phyloP scores from a whole-genome alignment of 2,329 filamentous ascomycete species.

The Pseudopyricularia javanii region DNA sequence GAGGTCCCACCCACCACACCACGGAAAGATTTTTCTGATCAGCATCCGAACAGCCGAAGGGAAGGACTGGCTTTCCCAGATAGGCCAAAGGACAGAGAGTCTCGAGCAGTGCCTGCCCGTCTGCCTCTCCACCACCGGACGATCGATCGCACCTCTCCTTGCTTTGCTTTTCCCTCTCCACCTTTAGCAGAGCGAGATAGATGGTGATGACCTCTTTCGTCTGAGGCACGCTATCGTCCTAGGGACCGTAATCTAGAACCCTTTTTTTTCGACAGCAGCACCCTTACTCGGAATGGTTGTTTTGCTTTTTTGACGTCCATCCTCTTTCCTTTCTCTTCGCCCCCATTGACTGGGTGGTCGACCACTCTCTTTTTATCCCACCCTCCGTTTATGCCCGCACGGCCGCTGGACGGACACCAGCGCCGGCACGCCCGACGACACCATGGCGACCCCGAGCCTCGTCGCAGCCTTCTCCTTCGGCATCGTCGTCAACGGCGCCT shows the following conservation, averaged over 20 bases:
- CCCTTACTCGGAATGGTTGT: conserved; percentile 2
- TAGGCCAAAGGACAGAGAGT: not conserved
- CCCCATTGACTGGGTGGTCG: conserved; percentile 33
- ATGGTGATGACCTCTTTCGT: not conserved
- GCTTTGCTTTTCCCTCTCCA: not conserved
- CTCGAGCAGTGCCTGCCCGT: not conserved
- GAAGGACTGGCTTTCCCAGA: too few species aligned
- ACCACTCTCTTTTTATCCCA: conserved; percentile 12
- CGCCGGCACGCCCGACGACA: conserved; percentile 7
- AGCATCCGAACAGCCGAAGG: too few species aligned
- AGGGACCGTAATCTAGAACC: not conserved
- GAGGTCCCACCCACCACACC: too few species aligned
- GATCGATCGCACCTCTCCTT: not conserved
- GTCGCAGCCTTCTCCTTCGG: conserved; percentile 44
- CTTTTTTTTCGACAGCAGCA: not conserved
- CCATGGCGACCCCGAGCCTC: conserved; percentile 37
- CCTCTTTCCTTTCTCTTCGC: conserved; percentile 17
- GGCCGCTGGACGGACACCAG: conserved; percentile 11
- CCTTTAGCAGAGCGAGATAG: not conserved
- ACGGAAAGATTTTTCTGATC: too few species aligned
- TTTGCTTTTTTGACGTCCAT: conserved; percentile 19
- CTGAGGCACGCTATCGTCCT: not conserved
- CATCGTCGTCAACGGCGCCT: conserved; percentile 39
- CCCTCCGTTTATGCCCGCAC: conserved; percentile 8
- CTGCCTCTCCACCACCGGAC: not conserved